A percentile compares a stretch with the other conserved stretches of the same genome.
Evolutionary conservation across 441 rosid species (phyloP).

Genomic region (Aquilaria agallochum): DNA sequence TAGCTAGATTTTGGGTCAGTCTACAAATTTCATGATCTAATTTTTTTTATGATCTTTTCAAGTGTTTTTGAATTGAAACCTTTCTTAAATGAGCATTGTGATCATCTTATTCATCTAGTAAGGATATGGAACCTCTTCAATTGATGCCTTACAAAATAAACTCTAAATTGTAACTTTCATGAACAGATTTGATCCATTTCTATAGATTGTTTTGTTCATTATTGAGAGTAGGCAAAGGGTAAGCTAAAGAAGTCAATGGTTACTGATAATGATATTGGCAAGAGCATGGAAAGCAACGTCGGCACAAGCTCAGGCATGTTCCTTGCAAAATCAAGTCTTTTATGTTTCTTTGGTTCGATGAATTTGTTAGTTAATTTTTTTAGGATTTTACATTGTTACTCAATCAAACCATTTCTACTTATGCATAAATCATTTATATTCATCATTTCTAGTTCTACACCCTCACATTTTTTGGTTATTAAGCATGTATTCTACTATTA

Average conservation of each 20-base stretch:
- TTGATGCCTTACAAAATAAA: not conserved
- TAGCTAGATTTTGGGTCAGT: not conserved
- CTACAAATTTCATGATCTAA: not conserved
- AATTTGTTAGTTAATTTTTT: too few species aligned
- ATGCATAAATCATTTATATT: too few species aligned
- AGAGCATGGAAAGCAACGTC: constrained; percentile 71
- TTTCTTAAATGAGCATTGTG: constrained; percentile 78
- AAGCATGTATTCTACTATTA: too few species aligned
- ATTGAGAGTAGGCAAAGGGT: constrained; percentile 53
- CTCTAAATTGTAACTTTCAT: constrained; percentile 4
- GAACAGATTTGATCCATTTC: constrained; percentile 1
- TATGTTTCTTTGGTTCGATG: not conserved
- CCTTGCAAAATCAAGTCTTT: constrained; percentile 61
- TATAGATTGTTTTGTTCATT: constrained; percentile 11
- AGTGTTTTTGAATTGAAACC: constrained; percentile 71
- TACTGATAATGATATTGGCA: constrained; percentile 80
- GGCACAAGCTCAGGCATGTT: constrained; percentile 98
- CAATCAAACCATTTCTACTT: too few species aligned
- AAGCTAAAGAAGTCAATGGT: constrained; percentile 93
- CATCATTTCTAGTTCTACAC: too few species aligned
- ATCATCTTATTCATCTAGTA: constrained; percentile 76
- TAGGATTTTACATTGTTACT: too few species aligned
- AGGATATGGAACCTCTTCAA: constrained; percentile 6
- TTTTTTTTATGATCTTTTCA: constrained; percentile 16
- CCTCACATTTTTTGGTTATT: too few species aligned